Evolutionary conservation across 208 protist species (phyloP), one percentile per base, ranked within the genome.

Genomic region (Eutreptiella sp.): DNA sequence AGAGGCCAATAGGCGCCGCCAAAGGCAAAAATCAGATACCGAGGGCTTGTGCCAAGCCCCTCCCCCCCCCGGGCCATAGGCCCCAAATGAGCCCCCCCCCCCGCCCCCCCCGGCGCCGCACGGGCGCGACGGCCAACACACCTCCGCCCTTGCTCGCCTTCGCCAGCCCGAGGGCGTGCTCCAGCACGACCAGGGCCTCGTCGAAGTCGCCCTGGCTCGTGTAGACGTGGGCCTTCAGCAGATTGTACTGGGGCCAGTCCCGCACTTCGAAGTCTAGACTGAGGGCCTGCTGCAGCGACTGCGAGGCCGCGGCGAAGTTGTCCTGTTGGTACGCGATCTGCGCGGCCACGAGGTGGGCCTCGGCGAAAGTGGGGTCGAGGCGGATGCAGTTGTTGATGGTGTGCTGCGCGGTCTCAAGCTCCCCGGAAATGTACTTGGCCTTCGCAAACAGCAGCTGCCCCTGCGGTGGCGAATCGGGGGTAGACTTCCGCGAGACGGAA

Each of bases 231-330:
- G 88, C 92, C 36, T 81, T 80, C 9, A 96, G 63, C 11, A 96
- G 61, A 60, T 94, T 87, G 66, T 93, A 96, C 3, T 83, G 62
- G 5, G 89, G 81, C 61, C 83, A 77, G 58, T 94, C 84, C 52
- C 90, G 84, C 21, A 96, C 62, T 29, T 85, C 75, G 73, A 96
- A 96, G 65, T 96, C 84, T 28, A 90, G 71, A 5, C 80, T 90
- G 29, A 94, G 72, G 9, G 88, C 90, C 65, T 89, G 80, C 58
- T 94, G 85, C 4, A 96, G 79, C 4, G 85, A 77, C 26, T 83
- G 73, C 31, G 39, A 60, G 2, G 92, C 92, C n/a, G 83, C 47
- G 34, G 65, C 76, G 33, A 76, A 59, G 31, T 93, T 81, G 11
- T 87, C 84, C 63, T 84, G 72, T 48, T 85, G 79, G 42, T 87